These are phyloP conservation scores for Phytophthora melonis DNA, from an alignment of 352 stramenopile genomes.

Conservation along the genomic window DNA sequence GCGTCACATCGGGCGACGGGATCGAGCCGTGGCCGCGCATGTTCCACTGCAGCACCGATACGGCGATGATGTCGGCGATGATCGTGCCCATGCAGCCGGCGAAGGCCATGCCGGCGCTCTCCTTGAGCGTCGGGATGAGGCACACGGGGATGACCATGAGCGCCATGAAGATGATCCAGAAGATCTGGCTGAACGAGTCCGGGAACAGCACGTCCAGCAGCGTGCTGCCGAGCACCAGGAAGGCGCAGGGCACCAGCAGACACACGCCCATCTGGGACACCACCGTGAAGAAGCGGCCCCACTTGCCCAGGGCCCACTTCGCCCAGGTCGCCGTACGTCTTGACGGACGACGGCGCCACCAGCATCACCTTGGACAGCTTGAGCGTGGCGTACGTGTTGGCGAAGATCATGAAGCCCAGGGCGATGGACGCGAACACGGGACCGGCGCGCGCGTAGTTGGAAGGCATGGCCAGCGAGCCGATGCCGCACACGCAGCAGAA, in stretches of 20 bases:
- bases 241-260: slow-evolving; percentile 50
- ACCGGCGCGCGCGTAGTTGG: slow-evolving; percentile 64
- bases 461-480: slow-evolving; percentile 64
- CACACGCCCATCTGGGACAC: slow-evolving; percentile 54
- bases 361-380: slow-evolving; percentile 56
- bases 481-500: slow-evolving; percentile 57
- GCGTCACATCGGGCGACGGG: slow-evolving; percentile 44
- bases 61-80: slow-evolving; percentile 55
- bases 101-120: slow-evolving; percentile 54
- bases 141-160: slow-evolving; percentile 51
- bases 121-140: slow-evolving; percentile 61
- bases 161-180: slow-evolving; percentile 67
- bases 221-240: slow-evolving; percentile 58
- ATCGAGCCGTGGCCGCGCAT: slow-evolving; percentile 54
- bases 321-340: slow-evolving; percentile 57
- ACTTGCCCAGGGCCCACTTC: slow-evolving; percentile 49
- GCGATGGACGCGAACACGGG: slow-evolving; percentile 50
- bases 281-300: slow-evolving; percentile 51
- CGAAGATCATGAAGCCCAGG: slow-evolving; percentile 61
- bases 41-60: slow-evolving; percentile 45
- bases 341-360: slow-evolving; percentile 53
- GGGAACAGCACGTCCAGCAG: slow-evolving; percentile 60
- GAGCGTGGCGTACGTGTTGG: slow-evolving; percentile 66
- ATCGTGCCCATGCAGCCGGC: slow-evolving; percentile 57
- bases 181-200: slow-evolving; percentile 43